phyloP scores from a whole-genome alignment of 23 red algal species.

The Agarophyton chilense region DNA sequence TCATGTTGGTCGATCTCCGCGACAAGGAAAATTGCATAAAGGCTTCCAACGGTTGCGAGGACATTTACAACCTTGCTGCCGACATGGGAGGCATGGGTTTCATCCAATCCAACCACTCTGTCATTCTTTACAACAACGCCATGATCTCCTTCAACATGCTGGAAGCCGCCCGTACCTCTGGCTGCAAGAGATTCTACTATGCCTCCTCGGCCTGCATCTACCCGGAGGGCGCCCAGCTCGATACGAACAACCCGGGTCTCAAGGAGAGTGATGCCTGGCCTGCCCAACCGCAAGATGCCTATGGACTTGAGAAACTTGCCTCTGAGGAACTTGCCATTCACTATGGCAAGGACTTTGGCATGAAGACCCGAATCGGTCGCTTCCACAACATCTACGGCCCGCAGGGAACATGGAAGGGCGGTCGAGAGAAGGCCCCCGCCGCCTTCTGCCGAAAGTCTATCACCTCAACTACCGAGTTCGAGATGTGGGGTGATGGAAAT shows the following conservation, averaged over 20 bases:
- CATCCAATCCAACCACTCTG: slow-evolving; percentile 99
- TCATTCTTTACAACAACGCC: slow-evolving; percentile 99
- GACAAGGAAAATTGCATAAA: slow-evolving; percentile 92
- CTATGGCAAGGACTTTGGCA: slow-evolving; percentile 98
- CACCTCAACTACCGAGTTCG: slow-evolving; percentile 91
- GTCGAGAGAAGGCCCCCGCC: slow-evolving; percentile 98
- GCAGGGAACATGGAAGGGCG: slow-evolving; percentile 99
- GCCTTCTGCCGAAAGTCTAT: slow-evolving; percentile 98
- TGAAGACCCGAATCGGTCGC: slow-evolving; percentile 94
- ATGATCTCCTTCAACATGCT: slow-evolving; percentile 99
- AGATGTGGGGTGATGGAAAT: slow-evolving; percentile 99
- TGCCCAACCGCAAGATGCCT: slow-evolving; percentile 99
- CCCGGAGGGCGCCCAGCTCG: slow-evolving; percentile 96
- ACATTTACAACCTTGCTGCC: slow-evolving; percentile 99
- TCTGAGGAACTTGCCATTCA: slow-evolving; percentile 99
- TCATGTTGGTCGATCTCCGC: slow-evolving; percentile 96
- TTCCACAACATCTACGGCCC: slow-evolving; percentile 99
- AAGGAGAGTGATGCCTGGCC: slow-evolving; percentile 99
- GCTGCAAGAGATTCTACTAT: slow-evolving; percentile 98
- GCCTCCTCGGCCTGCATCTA: slow-evolving; percentile 99
- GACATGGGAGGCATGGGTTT: slow-evolving; percentile 99
- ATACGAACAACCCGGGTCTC: slow-evolving; percentile 95
- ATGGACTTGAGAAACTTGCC: slow-evolving; percentile 98
- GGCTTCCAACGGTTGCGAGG: slow-evolving; percentile 79
- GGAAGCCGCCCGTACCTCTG: slow-evolving; percentile 83